Base-by-base conservation (phyloP, 768 basidiomycete genomes). In the Auriscalpium orientale region DNA sequence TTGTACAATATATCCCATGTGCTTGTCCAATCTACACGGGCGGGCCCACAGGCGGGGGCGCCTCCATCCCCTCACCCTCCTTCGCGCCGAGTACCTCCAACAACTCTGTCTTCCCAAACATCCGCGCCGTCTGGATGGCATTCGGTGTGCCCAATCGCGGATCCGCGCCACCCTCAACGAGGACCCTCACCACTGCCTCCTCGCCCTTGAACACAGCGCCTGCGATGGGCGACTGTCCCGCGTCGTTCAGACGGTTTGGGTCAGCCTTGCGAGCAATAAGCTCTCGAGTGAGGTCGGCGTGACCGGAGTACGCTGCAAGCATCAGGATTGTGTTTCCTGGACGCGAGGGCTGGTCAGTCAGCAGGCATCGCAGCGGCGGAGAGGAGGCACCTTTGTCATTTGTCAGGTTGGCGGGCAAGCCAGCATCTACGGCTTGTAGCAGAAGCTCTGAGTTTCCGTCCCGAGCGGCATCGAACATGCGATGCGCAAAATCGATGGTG, bases 121-220 rank as follows among this genome's bases (percentile, higher is more conserved):
- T 82, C 58, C 79, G 73, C 8, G 85, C 85, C 0, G 81, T 76
- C 63, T 89, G 79, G 46, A 85, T 80, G 0, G 86, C 89, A 22
- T 76, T 86, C 2, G 89, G 88, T 22, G 68, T 76, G 7, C 89
- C 89, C 13, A 74, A 56, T 47, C 83, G 73, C 2, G 88, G 85
- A 68, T 90, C 79, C 0, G 88, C 88, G 16, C 71, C 75, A 1
- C 59, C 70, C 7, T 65, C 62, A 21, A 79, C 66, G 33, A 91
- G 75, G 1, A 73, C 70, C n/a, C 73, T 73, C 1, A 87, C 84
- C 47, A 89, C 74, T 8, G 80, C 83, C 55, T 80, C 78, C 63
- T 86, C 75, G 0, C 74, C 79, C 67, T 91, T 91, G 73, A 89
- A 91, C 0, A 90, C 80, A 0, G 84, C 88, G 3, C 89, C 89